phyloP scores from a whole-genome alignment of 108 stramenopile species.

The Heterococcus sp. region DNA sequence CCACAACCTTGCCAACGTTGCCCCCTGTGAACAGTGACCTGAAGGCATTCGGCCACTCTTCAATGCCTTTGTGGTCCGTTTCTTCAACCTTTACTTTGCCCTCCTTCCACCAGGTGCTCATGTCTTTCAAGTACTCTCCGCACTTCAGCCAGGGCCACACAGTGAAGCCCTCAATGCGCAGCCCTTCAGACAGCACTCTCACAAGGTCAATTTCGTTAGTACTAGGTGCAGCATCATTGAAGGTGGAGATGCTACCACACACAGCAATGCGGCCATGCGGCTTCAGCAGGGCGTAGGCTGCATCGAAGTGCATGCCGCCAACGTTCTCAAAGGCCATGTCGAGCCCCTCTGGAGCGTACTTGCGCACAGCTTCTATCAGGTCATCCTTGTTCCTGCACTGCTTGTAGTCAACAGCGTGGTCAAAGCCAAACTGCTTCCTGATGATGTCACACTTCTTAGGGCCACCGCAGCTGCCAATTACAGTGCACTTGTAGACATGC shows the following conservation, averaged over 20 bases:
- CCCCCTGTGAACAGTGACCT: constrained; percentile 12
- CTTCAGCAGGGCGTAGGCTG: neutral
- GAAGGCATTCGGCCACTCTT: constrained; percentile 16
- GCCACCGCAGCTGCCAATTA: constrained; percentile 6
- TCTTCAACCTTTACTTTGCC: constrained; percentile 14
- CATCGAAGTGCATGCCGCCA: constrained; percentile 14
- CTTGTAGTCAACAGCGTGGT: constrained; percentile 21
- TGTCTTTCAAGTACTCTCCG: neutral
- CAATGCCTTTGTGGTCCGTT: constrained; percentile 14
- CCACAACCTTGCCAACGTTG: constrained; percentile 25
- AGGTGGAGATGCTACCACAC: constrained; percentile 9
- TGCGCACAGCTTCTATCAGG: neutral
- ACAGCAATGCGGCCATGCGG: constrained; percentile 12
- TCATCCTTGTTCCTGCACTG: neutral
- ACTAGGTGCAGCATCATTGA: neutral
- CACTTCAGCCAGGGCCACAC: neutral
- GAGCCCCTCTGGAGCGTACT: constrained; percentile 6
- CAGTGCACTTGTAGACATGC: constrained; percentile 1
- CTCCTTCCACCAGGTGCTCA: constrained; percentile 4
- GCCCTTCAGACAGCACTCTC: neutral
- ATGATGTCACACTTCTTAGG: constrained; percentile 5
- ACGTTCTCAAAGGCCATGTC: constrained; percentile 39
- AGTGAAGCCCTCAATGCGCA: constrained; percentile 26
- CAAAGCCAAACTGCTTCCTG: constrained; percentile 12
- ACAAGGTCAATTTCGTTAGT: neutral